A percentile compares a stretch with the other conserved stretches of the same genome.
These are phyloP conservation scores for Bipolaris victoriae DNA, from an alignment of 2,329 filamentous ascomycete genomes.

Conservation along the genomic window DNA sequence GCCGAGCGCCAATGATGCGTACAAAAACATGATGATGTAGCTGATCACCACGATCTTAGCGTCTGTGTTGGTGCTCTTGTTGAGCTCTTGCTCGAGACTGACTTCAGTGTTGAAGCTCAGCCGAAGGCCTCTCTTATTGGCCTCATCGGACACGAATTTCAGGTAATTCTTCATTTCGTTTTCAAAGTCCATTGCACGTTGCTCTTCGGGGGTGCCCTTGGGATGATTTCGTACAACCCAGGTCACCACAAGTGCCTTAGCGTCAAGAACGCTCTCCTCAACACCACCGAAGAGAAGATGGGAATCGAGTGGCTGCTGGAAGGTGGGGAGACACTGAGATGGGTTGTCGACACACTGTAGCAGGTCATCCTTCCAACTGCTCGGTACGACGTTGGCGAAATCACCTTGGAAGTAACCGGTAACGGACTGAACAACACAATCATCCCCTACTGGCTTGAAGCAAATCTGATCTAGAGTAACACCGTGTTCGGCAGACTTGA, in stretches of 20 bases:
- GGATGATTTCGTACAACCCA: slow-evolving; percentile 92
- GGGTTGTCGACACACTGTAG: slow-evolving; percentile 77
- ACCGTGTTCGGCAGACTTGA: slow-evolving; percentile 72
- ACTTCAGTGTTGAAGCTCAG: slow-evolving; percentile 95
- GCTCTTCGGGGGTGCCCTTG: slow-evolving; percentile 73
- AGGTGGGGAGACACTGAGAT: slow-evolving; percentile 81
- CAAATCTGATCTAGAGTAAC: slow-evolving; percentile 83
- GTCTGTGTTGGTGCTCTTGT: slow-evolving; percentile 98
- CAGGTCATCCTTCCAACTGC: slow-evolving; percentile 75
- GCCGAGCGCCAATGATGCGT: slow-evolving; percentile 89
- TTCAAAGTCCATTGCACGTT: slow-evolving; percentile 88
- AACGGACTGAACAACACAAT: slow-evolving; percentile 92
- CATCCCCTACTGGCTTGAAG: slow-evolving; percentile 88
- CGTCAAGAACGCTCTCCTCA: slow-evolving; percentile 69
- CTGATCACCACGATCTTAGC: slow-evolving; percentile 96
- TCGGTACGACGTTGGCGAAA: slow-evolving; percentile 64
- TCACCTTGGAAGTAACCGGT: slow-evolving; percentile 82
- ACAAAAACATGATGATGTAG: slow-evolving; percentile 98
- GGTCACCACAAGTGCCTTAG: slow-evolving; percentile 82
- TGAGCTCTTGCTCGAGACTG: slow-evolving; percentile 92
- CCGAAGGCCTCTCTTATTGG: slow-evolving; percentile 75
- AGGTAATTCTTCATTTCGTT: slow-evolving; percentile 75
- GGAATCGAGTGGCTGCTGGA: slow-evolving; percentile 85
- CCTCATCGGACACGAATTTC: slow-evolving; percentile 80
- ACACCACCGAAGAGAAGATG: slow-evolving; percentile 87